Percentiles rank a stretch among this genome's conserved stretches.
Evolutionary conservation across 1,139 yeast genomes (phyloP).

Genomic region (Lodderomyces beijingensis): DNA sequence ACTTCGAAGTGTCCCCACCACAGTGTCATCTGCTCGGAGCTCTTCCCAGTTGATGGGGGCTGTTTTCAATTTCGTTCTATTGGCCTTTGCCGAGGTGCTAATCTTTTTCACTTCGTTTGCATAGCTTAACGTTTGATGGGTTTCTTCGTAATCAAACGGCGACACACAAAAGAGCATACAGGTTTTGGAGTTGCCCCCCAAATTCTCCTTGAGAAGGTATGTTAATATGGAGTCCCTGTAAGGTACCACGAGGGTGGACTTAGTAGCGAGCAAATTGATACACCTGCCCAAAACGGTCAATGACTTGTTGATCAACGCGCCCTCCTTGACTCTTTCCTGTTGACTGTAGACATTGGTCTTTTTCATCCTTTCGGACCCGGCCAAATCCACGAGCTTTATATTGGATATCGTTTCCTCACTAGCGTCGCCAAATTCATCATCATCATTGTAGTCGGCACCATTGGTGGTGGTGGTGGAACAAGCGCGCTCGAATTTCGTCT

Average conservation of each 20-base stretch:
- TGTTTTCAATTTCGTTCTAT: constrained; percentile 29
- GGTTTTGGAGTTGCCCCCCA: constrained; percentile 86
- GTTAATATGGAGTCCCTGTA: constrained; percentile 84
- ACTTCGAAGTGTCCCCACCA: constrained; percentile 26
- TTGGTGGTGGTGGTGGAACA: no score
- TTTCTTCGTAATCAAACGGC: constrained; percentile 73
- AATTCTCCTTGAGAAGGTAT: constrained; percentile 73
- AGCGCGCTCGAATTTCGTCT: no score
- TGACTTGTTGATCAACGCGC: constrained; percentile 78
- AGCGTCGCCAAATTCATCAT: no score
- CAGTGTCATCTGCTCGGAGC: constrained; percentile 23
- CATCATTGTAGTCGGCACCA: no score
- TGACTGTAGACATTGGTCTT: constrained; percentile 79
- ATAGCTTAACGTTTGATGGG: constrained; percentile 66
- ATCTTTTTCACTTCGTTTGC: constrained; percentile 73
- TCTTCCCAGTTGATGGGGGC: constrained; percentile 32
- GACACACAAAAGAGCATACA: constrained; percentile 75
- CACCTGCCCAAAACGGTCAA: constrained; percentile 78
- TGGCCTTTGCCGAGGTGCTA: constrained; percentile 53
- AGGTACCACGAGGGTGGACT: constrained; percentile 63
- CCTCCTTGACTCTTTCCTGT: constrained; percentile 76
- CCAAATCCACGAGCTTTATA: constrained; percentile 77
- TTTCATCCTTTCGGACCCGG: constrained; percentile 85
- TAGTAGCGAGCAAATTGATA: constrained; percentile 72
- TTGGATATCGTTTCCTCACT: constrained; percentile 56